Evolutionary conservation across 1,284 basidiomycete genomes (phyloP), one percentile per base, ranked within the genome.

Genomic region (Laetiporus sulphureus): DNA sequence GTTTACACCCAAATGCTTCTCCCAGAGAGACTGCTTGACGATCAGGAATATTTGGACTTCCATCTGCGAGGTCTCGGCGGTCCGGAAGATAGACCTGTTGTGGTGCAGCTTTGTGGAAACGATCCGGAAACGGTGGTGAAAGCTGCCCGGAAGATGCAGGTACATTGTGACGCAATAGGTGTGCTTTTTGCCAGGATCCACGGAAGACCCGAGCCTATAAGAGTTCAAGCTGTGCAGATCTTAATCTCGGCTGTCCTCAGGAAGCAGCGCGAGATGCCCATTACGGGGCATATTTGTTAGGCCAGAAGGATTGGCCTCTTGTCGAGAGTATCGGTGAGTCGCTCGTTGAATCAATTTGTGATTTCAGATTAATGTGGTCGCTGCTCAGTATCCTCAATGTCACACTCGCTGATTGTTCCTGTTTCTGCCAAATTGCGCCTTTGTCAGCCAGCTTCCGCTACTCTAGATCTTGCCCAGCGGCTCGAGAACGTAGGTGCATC

Each of bases 1-100:
- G 65, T 73, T 13, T 86, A 81, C 59, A 83, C 83, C 2, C 83
- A 87, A 52, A 86, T 86, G 83, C 73, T 83, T 31, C 61, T 71
- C 36, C 69, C 83, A 10, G 66, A 77, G 24, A 68, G 60, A 40
- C 65, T 86, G 5, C 57, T 84, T 29, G 61, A 75, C 48, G 77
- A 84, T 48, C 63, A 60, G 42, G 72, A 75, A 4, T 86, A 85
- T 52, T 66, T 77, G 23, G 72, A 80, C 44, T 69, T 71, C 46
- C 73, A 81, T 36, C 38, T 42, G 3, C 39, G 47, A 4, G 49
- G 44, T 3, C 44, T 53, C 1, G 53, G 48, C 2, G 47, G 46
- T 3, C 32, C 19, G 6, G 23, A 32, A 1, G 61, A 64, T 13
- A 57, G 61, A 13, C 76, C 78, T 0, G 75, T 83, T 2, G 73